Evolutionary conservation across 148 eudicot species (phyloP).

Genomic region (Selenicereus undatus): DNA sequence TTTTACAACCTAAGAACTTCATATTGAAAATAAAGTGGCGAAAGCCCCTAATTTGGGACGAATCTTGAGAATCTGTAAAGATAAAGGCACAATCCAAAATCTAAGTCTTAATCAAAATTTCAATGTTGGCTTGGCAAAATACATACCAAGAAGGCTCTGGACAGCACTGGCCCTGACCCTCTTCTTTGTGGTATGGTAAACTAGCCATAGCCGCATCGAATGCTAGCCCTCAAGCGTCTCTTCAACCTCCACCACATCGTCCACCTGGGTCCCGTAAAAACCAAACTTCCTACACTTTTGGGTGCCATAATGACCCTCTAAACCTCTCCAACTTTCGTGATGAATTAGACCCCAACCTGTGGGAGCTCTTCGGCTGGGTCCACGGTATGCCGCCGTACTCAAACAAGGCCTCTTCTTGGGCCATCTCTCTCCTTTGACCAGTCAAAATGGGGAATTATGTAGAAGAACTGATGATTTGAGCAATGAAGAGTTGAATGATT

Average conservation of each 20-base stretch:
- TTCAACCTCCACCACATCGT: slow-evolving; percentile 49
- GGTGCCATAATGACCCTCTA: slow-evolving; percentile 26
- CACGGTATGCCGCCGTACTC: slow-evolving; percentile 51
- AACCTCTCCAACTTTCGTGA: slow-evolving; percentile 40
- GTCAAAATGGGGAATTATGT: not conserved
- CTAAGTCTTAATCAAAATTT: too few species aligned
- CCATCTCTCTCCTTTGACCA: slow-evolving; percentile 10
- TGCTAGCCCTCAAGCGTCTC: slow-evolving; percentile 64
- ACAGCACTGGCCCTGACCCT: too few species aligned
- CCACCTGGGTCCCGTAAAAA: slow-evolving; percentile 32
- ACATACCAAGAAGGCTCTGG: too few species aligned
- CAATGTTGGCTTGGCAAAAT: too few species aligned
- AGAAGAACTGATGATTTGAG: slow-evolving; percentile 22
- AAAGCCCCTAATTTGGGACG: too few species aligned
- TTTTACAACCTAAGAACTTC: too few species aligned
- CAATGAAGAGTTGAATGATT: slow-evolving; percentile 28
- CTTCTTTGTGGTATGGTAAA: too few species aligned
- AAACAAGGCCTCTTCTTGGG: slow-evolving; percentile 22
- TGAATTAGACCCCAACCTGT: slow-evolving; percentile 28
- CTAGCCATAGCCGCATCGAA: slow-evolving; percentile 37
- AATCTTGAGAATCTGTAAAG: too few species aligned
- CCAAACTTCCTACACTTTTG: slow-evolving; percentile 4
- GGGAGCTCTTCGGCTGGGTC: slow-evolving; percentile 52
- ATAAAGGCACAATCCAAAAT: too few species aligned
- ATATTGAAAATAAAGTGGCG: too few species aligned